Conservation (phyloP, 2,329 filamentous ascomycete genomes). For the Fusarium illudens region DNA sequence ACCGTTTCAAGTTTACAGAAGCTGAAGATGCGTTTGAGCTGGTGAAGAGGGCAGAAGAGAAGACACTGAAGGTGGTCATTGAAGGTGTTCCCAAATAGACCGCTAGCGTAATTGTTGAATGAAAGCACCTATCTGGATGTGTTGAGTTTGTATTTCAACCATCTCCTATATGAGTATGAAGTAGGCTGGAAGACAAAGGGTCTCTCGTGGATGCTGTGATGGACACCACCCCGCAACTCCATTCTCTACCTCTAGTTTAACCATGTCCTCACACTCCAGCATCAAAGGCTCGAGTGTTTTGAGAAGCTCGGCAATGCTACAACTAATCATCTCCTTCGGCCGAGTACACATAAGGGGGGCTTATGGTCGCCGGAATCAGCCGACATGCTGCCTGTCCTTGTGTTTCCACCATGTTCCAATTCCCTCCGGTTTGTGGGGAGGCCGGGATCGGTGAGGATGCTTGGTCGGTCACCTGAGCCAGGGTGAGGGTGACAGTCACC, state of each 20-base stretch:
- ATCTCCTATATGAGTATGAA: background rate
- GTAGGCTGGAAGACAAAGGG: background rate
- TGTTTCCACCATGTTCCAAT: background rate
- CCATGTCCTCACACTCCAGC: constrained; percentile 5
- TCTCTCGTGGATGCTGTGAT: background rate
- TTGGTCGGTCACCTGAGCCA: background rate
- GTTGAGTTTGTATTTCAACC: background rate
- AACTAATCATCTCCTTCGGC: background rate
- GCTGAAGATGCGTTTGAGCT: constrained; percentile 56
- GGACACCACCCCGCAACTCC: background rate
- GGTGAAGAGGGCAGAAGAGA: constrained; percentile 30
- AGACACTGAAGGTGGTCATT: constrained; percentile 39
- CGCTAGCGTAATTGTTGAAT: background rate
- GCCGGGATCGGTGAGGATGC: background rate
- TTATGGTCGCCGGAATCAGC: background rate
- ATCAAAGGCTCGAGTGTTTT: background rate
- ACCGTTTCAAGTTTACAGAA: constrained; percentile 51
- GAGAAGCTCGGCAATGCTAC: background rate
- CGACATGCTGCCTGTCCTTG: background rate
- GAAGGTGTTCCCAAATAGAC: constrained; percentile 22
- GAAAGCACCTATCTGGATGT: background rate
- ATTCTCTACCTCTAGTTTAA: background rate
- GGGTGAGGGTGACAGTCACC: constrained; percentile 8
- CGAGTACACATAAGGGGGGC: background rate
- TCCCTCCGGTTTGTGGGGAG: background rate